A percentile compares a stretch with the other conserved stretches of the same genome.
Evolutionary conservation across 164 flowering plant genomes (phyloP).

Genomic region (Nymphaea colorata): DNA sequence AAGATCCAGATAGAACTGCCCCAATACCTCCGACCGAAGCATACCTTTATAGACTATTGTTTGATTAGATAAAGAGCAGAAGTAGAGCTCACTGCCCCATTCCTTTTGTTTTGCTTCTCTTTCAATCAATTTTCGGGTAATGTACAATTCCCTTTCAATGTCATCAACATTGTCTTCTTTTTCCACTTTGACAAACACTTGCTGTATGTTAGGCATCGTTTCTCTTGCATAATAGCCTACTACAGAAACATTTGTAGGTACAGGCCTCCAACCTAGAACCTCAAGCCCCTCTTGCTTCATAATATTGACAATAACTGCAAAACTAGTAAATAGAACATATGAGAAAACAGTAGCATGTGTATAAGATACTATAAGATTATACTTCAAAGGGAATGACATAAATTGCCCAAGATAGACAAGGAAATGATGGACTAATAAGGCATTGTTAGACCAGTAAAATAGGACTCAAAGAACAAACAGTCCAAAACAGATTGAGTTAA

Average conservation of each 20-base stretch:
- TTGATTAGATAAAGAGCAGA: conserved; percentile 94
- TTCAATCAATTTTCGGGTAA: conserved; percentile 86
- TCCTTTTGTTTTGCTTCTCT: conserved; percentile 41
- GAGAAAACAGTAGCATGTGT: too few species aligned
- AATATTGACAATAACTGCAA: conserved; percentile 57
- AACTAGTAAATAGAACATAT: conserved; percentile 10
- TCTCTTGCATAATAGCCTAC: conserved; percentile 87
- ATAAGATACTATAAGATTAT: not conserved
- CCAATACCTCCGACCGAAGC: conserved; percentile 98
- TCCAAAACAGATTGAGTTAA: too few species aligned
- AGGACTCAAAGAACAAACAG: too few species aligned
- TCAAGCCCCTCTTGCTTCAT: conserved; percentile 89
- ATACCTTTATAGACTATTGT: conserved; percentile 98
- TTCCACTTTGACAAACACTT: conserved; percentile 67
- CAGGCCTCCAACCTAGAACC: conserved; percentile 98
- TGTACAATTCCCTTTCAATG: conserved; percentile 91
- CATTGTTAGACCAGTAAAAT: too few species aligned
- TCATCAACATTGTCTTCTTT: conserved; percentile 77
- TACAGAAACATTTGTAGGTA: conserved; percentile 67
- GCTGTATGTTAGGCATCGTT: conserved; percentile 89
- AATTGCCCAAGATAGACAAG: too few species aligned
- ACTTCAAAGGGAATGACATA: too few species aligned
- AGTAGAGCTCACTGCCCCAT: conserved; percentile 89
- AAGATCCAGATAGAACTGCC: conserved; percentile 75
- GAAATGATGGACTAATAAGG: too few species aligned